These are phyloP conservation scores for Elaeis oleifera DNA, from an alignment of 202 grass and related monocot species.

Conservation along the genomic window DNA sequence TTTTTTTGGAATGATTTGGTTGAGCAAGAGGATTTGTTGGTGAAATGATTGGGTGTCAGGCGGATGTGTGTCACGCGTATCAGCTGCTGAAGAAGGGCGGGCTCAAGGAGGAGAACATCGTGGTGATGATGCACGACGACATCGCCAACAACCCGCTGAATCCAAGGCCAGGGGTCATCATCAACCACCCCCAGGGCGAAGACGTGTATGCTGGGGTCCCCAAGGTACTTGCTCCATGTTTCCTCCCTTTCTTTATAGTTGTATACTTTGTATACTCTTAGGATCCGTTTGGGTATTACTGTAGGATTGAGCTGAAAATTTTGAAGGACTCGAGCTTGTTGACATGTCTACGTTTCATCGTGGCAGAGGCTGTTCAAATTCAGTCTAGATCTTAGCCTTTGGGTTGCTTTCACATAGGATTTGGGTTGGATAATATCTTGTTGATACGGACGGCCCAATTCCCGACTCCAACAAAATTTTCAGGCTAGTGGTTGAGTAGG, in stretches of 20 bases:
- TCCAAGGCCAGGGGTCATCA: constrained; percentile 61
- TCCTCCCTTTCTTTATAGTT: neutral
- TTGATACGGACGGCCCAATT: no score
- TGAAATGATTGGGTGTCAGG: constrained; percentile 24
- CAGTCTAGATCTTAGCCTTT: no score
- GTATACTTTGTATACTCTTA: no score
- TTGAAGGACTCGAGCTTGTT: no score
- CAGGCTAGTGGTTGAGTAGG: no score
- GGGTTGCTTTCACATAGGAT: no score
- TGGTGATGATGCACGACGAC: constrained; percentile 88
- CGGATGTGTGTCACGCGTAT: constrained; percentile 89
- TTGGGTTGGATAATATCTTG: no score
- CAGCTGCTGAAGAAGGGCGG: constrained; percentile 63
- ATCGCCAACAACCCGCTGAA: constrained; percentile 59
- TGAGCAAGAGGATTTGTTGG: neutral
- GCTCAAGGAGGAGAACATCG: constrained; percentile 81
- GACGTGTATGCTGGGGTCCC: constrained; percentile 77
- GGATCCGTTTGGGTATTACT: no score
- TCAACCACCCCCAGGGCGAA: constrained; percentile 72
- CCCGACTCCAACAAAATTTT: no score
- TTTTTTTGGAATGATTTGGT: neutral
- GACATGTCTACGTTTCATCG: no score
- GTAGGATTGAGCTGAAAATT: no score
- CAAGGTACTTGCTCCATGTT: constrained; percentile 41
- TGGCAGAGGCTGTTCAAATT: no score